Evolutionary conservation across 2,329 filamentous ascomycete species (phyloP).

Genomic region (Ophiostoma ips): DNA sequence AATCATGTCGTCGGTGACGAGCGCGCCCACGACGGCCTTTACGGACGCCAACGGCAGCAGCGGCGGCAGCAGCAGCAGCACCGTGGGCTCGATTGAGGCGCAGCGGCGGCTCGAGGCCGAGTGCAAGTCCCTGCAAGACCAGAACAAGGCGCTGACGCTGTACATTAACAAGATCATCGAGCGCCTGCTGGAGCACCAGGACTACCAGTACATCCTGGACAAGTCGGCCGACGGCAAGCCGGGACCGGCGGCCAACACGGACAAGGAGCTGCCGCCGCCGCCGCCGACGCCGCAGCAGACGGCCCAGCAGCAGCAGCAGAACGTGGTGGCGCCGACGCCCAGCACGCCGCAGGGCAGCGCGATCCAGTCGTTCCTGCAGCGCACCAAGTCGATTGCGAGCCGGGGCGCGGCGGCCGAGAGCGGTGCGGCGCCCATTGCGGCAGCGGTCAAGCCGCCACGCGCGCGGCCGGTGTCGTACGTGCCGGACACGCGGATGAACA

Average conservation of each 20-base stretch:
- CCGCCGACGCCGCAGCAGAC: slow-evolving; percentile 30
- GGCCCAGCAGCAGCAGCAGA: slow-evolving; percentile 32
- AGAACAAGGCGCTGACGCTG: slow-evolving; percentile 92
- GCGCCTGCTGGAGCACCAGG: slow-evolving; percentile 81
- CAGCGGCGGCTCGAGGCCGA: slow-evolving; percentile 64
- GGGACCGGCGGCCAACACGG: slow-evolving; percentile 32
- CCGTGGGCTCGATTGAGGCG: slow-evolving; percentile 23
- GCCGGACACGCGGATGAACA: slow-evolving; percentile 32
- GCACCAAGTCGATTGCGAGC: slow-evolving; percentile 46
- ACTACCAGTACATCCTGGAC: slow-evolving; percentile 87
- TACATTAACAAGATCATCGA: slow-evolving; percentile 99
- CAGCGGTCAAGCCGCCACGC: slow-evolving; percentile 20
- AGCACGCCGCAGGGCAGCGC: slow-evolving; percentile 49
- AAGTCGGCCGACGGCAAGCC: slow-evolving; percentile 51
- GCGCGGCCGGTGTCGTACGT: slow-evolving; percentile 45
- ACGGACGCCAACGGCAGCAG: no score
- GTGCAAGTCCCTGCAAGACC: slow-evolving; percentile 66
- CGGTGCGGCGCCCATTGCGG: not conserved
- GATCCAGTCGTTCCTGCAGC: slow-evolving; percentile 40
- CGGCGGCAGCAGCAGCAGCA: not conserved
- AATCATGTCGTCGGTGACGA: not conserved
- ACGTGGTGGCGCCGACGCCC: no score
- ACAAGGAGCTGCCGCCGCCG: slow-evolving; percentile 77
- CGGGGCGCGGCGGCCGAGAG: slow-evolving; percentile 17
- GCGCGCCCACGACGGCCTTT: not conserved